Evolutionary conservation across 2,329 filamentous ascomycete genomes (phyloP), one percentile per base, ranked within the genome.

Genomic region (Beauveria medogensis): DNA sequence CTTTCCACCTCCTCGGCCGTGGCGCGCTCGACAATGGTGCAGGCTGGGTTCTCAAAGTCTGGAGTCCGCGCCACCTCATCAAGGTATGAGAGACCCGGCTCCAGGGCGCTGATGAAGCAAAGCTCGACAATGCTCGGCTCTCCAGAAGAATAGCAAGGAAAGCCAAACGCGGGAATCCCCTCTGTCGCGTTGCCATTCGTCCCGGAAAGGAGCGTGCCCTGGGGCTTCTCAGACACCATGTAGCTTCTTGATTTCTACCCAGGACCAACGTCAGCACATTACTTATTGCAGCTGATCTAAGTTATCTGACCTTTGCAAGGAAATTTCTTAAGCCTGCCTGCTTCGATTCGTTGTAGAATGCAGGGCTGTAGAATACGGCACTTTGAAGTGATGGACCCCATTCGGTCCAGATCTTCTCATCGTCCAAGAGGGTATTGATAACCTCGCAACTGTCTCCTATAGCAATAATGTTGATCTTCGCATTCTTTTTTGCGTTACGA

Each of bases 81-180:
- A 41, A 92, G 76, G 80, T 86, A 92, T 44, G 75, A 71, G 2
- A 91, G 71, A 28, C 90, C 80, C 2, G 75, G 71, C 14, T 69
- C 66, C 64, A 83, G 80, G 0, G 82, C 80, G 12, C 70, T 71
- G 14, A 87, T 76, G 57, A 92, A 79, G 63, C 90, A 80, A 43
- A 78, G 76, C 70, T 95, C 90, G 8, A 75, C 75, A 67, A 84
- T 78, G 40, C 78, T 69, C 1, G 73, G 67, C 63, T 89, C 84
- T 3, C 87, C 87, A 2, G 86, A 82, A n/a, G 87, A 87, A 72
- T 88, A 88, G 63, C 85, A 81, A 5, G 88, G 88, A 64, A 84
- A 88, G 5, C 88, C 87, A 48, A 82, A 76, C 12, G 71, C 65
- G 0, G 77, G 76, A 68, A 79, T 75, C 43, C 69, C 66, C 3